Conservation (phyloP, 352 stramenopile genomes). For the Thraustochytrium sp. region DNA sequence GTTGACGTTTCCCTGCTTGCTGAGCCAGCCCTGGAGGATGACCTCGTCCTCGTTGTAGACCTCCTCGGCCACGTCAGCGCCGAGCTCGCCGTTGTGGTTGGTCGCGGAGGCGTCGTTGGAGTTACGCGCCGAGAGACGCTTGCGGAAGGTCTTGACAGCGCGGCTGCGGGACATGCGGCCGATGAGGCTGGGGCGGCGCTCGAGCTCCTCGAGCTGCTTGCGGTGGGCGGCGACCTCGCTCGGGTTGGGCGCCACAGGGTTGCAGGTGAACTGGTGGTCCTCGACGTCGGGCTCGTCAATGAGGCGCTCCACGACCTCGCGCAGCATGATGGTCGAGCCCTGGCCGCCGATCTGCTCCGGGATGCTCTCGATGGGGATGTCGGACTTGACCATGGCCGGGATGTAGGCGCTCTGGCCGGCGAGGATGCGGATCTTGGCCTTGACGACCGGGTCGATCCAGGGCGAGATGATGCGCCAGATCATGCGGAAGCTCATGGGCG, state of each 20-base stretch:
- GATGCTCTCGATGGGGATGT: constrained; percentile 39
- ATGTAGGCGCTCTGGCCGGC: constrained; percentile 6
- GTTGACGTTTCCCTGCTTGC: constrained; percentile 37
- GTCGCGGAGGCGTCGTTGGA: not conserved
- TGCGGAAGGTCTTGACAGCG: not conserved
- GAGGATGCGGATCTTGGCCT: constrained; percentile 41
- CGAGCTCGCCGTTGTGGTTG: not conserved
- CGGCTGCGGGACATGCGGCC: not conserved
- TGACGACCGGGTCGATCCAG: constrained; percentile 45
- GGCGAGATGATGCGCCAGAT: constrained; percentile 39
- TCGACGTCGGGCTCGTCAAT: constrained; percentile 30
- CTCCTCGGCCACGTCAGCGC: not conserved
- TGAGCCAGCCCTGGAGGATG: constrained; percentile 32
- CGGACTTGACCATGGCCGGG: constrained; percentile 35
- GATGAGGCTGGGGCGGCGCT: not conserved
- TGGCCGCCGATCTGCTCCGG: constrained; percentile 11
- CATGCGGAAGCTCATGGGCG: constrained; percentile 40
- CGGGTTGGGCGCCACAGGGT: not conserved
- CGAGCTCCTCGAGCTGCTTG: constrained; percentile 25
- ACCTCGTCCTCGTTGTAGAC: constrained; percentile 42
- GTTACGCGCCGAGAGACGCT: not conserved
- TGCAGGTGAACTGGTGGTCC: constrained; percentile 1
- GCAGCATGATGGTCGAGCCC: constrained; percentile 1
- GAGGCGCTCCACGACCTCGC: constrained; percentile 22
- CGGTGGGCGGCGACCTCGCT: not conserved